These are phyloP conservation scores for Potentilla sterilis DNA, from an alignment of 306 rosid species.

Conservation along the genomic window DNA sequence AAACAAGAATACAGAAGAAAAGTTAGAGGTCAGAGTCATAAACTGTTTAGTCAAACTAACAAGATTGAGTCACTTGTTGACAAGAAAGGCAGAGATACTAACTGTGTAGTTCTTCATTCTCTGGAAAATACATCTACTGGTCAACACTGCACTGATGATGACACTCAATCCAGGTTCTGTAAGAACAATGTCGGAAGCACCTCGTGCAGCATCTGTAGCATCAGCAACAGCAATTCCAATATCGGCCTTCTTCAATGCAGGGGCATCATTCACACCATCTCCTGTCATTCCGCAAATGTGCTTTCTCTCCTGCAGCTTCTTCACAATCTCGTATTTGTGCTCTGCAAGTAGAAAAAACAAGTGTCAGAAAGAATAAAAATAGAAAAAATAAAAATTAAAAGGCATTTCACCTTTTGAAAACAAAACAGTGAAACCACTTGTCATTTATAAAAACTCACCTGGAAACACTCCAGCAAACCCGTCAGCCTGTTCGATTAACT, in stretches of 20 bases:
- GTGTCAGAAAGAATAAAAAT: conserved; percentile 10
- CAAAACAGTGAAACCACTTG: neutral
- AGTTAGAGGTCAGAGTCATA: neutral
- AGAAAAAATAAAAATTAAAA: neutral
- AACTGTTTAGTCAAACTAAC: conserved; percentile 9
- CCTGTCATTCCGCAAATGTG: conserved; percentile 99
- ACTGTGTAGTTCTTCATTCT: conserved; percentile 99
- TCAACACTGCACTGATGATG: conserved; percentile 92
- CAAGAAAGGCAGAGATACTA: conserved; percentile 28
- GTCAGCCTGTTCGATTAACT: conserved; percentile 94
- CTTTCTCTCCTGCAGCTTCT: conserved; percentile 91
- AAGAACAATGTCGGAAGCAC: conserved; percentile 95
- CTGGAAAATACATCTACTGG: conserved; percentile 94
- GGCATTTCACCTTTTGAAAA: neutral
- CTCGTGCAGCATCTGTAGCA: conserved; percentile 97
- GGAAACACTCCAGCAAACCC: conserved; percentile 99
- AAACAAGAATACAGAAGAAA: conserved; percentile 9
- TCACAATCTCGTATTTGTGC: conserved; percentile 96
- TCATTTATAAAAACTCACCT: conserved; percentile 37
- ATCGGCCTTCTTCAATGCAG: conserved; percentile 97
- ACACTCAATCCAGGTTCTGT: conserved; percentile 99
- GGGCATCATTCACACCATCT: conserved; percentile 99
- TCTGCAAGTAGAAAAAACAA: conserved; percentile 37
- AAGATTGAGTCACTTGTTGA: neutral
- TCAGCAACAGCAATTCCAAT: conserved; percentile 98